Evolutionary conservation across 805 yeast genomes (phyloP).

Genomic region (Ogataea nitratoaversa): DNA sequence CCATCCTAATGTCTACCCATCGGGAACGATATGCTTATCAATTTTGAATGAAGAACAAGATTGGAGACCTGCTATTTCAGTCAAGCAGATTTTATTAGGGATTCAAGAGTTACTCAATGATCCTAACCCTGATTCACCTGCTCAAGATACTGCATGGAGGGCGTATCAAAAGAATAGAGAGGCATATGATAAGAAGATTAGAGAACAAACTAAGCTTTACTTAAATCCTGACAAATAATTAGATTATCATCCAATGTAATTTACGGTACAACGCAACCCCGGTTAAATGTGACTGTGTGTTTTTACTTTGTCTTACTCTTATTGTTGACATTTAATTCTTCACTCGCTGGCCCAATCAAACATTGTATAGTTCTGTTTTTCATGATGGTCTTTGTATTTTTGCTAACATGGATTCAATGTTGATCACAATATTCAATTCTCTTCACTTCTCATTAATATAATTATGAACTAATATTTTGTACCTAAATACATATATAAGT

Average conservation of each 20-base stretch:
- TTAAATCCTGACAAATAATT: slow-evolving; percentile 31
- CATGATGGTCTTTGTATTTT: too few relatives aligned
- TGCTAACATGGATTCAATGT: too few relatives aligned
- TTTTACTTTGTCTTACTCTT: too few relatives aligned
- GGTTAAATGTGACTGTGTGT: too few relatives aligned
- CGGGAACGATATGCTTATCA: slow-evolving; percentile 92
- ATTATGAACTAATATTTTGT: too few relatives aligned
- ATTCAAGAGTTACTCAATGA: slow-evolving; percentile 84
- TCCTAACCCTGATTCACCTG: slow-evolving; percentile 95
- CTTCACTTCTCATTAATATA: too few relatives aligned
- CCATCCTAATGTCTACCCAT: slow-evolving; percentile 97
- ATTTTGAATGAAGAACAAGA: slow-evolving; percentile 93
- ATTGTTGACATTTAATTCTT: too few relatives aligned
- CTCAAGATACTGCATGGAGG: slow-evolving; percentile 96
- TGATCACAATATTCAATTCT: too few relatives aligned
- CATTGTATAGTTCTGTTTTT: too few relatives aligned
- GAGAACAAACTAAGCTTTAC: slow-evolving; percentile 75
- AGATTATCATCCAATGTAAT: background rate
- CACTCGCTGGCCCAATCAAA: too few relatives aligned
- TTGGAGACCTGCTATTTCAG: slow-evolving; percentile 96
- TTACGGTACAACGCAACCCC: background rate
- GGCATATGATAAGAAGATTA: slow-evolving; percentile 70
- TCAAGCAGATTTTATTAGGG: slow-evolving; percentile 86
- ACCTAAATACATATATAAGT: too few relatives aligned
- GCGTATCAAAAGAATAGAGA: slow-evolving; percentile 68